Percentiles rank a stretch among this genome's conserved stretches.
Conservation (phyloP, 345 rosid genomes). For the Mallotus nudiflorus region DNA sequence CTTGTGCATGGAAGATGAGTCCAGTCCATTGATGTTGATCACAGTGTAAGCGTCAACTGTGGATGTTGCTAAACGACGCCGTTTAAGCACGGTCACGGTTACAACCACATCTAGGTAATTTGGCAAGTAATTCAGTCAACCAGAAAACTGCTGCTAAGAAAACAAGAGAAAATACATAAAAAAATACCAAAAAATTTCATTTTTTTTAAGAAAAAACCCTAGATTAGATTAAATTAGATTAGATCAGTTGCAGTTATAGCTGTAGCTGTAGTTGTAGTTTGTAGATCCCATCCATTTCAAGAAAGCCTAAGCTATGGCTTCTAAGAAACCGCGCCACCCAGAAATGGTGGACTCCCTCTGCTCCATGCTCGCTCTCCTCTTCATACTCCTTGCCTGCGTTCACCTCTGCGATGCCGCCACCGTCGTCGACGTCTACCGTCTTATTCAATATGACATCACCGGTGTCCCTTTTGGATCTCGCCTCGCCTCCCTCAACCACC, state of each 20-base stretch:
- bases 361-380: constrained; percentile 63
- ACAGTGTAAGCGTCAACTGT: too few species aligned
- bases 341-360: constrained; percentile 63
- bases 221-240: constrained; percentile 31
- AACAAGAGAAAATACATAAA: too few species aligned
- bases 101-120: too few species aligned
- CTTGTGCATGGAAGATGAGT: too few species aligned
- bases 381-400: constrained; percentile 77
- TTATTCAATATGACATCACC: constrained; percentile 91
- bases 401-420: constrained; percentile 97
- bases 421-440: constrained; percentile 94
- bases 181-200: background rate
- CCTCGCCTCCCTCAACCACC: constrained; percentile 83
- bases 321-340: constrained; percentile 37
- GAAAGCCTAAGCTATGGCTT: constrained; percentile 33
- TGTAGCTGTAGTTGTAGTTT: too few species aligned
- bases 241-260: background rate
- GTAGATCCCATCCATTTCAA: constrained; percentile 20
- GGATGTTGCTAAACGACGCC: too few species aligned
- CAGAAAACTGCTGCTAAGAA: too few species aligned
- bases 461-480: constrained; percentile 94
- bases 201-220: background rate
- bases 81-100: too few species aligned
- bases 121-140: too few species aligned
- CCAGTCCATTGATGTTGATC: too few species aligned